These are phyloP conservation scores for Metschnikowia kunwiensis DNA, from an alignment of 805 yeast species.

Conservation along the genomic window DNA sequence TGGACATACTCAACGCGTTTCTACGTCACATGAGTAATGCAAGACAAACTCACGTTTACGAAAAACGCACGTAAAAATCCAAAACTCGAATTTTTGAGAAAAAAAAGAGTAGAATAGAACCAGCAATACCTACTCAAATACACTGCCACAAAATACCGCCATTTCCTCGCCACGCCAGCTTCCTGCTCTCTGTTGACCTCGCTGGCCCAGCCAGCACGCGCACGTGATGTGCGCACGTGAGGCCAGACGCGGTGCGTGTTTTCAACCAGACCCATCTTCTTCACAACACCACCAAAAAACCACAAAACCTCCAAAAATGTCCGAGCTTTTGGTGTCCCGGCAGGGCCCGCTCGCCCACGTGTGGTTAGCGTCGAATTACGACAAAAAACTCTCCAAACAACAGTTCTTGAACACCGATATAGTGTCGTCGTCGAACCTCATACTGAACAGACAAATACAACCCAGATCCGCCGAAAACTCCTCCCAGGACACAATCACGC, in stretches of 20 bases:
- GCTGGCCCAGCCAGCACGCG: constrained; percentile 10
- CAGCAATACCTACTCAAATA: no score
- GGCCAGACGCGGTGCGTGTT: not conserved
- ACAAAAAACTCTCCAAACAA: constrained; percentile 67
- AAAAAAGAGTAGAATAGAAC: no score
- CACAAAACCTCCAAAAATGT: constrained; percentile 7
- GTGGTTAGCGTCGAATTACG: constrained; percentile 91
- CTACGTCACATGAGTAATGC: no score
- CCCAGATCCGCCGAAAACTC: constrained; percentile 10
- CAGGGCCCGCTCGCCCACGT: constrained; percentile 86
- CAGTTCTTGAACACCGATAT: constrained; percentile 74
- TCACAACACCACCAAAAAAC: not conserved
- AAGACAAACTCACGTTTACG: no score
- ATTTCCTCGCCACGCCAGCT: no score
- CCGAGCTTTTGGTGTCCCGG: constrained; percentile 42
- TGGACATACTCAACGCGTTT: no score
- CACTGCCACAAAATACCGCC: no score
- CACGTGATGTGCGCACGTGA: constrained; percentile 3
- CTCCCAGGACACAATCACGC: constrained; percentile 53
- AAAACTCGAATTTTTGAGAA: no score
- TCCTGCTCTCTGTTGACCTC: no score
- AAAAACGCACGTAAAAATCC: no score
- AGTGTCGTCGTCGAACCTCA: constrained; percentile 42
- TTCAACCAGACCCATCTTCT: not conserved
- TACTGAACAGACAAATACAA: constrained; percentile 60